phyloP scores from a whole-genome alignment of 768 basidiomycete species.

The Psilocybe sp. region DNA sequence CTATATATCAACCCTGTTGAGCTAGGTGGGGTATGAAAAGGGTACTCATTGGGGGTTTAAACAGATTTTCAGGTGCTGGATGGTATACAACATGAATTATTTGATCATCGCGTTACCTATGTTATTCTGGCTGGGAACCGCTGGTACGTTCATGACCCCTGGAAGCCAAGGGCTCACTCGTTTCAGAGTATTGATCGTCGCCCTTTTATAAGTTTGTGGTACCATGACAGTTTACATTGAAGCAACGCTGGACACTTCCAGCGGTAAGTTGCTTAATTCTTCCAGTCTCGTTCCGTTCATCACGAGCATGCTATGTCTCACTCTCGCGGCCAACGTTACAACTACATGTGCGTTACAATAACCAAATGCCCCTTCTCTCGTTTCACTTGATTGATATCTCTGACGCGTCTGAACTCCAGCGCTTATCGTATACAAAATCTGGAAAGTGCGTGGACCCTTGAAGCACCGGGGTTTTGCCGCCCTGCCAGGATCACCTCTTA shows the following conservation, averaged over 20 bases:
- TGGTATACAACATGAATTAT: constrained; percentile 30
- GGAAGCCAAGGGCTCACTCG: not conserved
- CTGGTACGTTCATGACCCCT: constrained; percentile 19
- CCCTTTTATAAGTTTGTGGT: constrained; percentile 26
- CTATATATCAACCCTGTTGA: not conserved
- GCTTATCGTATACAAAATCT: constrained; percentile 35
- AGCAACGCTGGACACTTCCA: constrained; percentile 23
- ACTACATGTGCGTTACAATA: constrained; percentile 30
- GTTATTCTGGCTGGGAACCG: constrained; percentile 33
- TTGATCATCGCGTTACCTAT: constrained; percentile 26
- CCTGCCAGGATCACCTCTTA: constrained; percentile 20
- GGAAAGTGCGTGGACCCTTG: constrained; percentile 27
- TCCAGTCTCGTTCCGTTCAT: constrained; percentile 32
- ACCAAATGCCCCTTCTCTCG: not conserved
- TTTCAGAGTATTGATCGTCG: not conserved
- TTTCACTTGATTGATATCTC: not conserved
- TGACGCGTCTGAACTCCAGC: constrained; percentile 15
- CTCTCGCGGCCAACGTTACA: constrained; percentile 32
- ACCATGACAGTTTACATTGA: constrained; percentile 29
- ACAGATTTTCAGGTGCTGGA: constrained; percentile 37
- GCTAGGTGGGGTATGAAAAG: no score
- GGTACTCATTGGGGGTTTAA: not conserved
- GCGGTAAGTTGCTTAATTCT: constrained; percentile 24
- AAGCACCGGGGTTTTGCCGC: constrained; percentile 18
- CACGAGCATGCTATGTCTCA: constrained; percentile 32